Percentiles rank a stretch among this genome's conserved stretches.
Conservation (phyloP, 2,329 filamentous ascomycete genomes). For the Botrytis hyacinthi region DNA sequence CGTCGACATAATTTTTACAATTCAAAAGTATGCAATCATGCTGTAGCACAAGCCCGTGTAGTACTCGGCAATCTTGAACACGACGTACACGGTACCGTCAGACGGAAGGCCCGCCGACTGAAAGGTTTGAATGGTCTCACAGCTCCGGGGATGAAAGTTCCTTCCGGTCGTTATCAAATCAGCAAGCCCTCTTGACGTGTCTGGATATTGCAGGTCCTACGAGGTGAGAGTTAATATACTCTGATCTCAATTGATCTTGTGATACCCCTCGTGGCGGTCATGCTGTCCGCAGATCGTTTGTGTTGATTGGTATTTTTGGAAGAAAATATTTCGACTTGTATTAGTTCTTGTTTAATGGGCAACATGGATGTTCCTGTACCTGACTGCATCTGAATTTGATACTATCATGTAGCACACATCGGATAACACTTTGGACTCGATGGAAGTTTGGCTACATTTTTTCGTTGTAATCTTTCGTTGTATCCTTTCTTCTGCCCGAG, state of each 20-base stretch:
- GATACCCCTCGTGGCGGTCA: not conserved
- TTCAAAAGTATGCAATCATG: not conserved
- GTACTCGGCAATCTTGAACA: slow-evolving; percentile 4
- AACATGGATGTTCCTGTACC: not conserved
- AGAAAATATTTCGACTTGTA: no score
- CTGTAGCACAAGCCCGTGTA: not conserved
- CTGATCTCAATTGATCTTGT: not conserved
- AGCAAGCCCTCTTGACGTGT: not conserved
- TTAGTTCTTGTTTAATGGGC: not conserved
- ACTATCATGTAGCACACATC: not conserved
- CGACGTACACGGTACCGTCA: not conserved
- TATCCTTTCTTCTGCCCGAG: not conserved
- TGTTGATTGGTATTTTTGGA: not conserved
- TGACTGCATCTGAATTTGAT: not conserved
- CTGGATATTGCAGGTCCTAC: not conserved
- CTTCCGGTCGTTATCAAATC: not conserved
- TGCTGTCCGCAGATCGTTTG: not conserved
- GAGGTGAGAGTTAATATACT: not conserved
- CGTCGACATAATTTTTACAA: not conserved
- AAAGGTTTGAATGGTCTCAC: not conserved
- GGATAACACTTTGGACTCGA: not conserved
- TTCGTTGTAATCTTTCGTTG: not conserved
- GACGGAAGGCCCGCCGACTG: not conserved
- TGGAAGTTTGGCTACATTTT: not conserved
- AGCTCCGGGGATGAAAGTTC: not conserved